Percentiles rank a stretch among this genome's conserved stretches.
Conservation (phyloP, 2,329 filamentous ascomycete genomes). For the Cordyceps tenuipes region DNA sequence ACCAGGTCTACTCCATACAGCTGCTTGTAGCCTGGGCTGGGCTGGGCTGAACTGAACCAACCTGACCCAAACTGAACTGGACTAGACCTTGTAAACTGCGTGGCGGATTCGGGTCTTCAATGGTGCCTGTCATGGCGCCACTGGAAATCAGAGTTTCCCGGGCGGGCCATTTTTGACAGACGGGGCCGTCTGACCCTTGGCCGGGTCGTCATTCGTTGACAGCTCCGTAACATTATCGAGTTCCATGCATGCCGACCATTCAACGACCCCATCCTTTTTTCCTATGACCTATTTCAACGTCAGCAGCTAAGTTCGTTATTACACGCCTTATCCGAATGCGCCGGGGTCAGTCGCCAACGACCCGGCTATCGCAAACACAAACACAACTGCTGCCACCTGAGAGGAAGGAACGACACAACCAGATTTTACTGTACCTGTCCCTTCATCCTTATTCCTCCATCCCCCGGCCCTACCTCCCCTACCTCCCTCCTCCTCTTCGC, state of each 20-base stretch:
- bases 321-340: background rate
- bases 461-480: background rate
- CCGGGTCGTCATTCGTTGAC: too few species aligned
- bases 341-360: background rate
- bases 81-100: background rate
- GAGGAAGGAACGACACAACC: background rate
- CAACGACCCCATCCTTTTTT: too few species aligned
- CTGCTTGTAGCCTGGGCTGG: too few species aligned
- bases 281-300: too few species aligned
- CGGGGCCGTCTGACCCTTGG: too few species aligned
- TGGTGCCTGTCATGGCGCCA: background rate
- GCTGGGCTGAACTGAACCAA: too few species aligned
- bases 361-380: background rate
- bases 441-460: background rate
- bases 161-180: background rate
- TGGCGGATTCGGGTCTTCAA: background rate
- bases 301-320: too few species aligned
- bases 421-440: background rate
- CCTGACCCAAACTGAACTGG: too few species aligned
- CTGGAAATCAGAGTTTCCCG: background rate
- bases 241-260: too few species aligned
- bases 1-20: too few species aligned
- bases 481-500: background rate
- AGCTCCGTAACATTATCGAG: too few species aligned
- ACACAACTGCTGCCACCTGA: background rate